Evolutionary conservation across 2,329 filamentous ascomycete genomes (phyloP).

Genomic region (Hypocreales sp.): DNA sequence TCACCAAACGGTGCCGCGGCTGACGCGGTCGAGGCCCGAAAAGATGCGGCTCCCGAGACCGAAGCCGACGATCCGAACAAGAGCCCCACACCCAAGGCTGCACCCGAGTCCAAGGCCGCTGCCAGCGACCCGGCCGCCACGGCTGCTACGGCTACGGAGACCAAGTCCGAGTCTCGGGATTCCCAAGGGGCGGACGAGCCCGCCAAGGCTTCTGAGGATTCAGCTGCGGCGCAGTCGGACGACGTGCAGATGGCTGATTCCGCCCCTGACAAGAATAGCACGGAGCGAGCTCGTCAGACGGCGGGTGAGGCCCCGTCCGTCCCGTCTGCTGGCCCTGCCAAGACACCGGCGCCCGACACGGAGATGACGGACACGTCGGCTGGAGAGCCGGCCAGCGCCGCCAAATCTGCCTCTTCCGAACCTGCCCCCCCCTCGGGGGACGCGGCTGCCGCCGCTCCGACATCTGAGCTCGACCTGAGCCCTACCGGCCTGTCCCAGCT

Average conservation of each 20-base stretch:
- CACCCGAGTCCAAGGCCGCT: constrained; percentile 1
- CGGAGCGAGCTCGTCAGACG: neutral
- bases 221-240: constrained; percentile 4
- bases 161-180: neutral
- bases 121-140: neutral
- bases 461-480: constrained; percentile 19
- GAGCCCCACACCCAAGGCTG: constrained; percentile 1
- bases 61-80: neutral
- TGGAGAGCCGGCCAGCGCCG: constrained; percentile 7
- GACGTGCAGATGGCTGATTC: constrained; percentile 12
- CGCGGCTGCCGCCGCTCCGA: constrained; percentile 9
- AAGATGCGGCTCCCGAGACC: neutral
- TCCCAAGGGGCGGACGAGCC: neutral
- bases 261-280: constrained; percentile 3
- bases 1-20: constrained; percentile 2
- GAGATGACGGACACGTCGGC: constrained; percentile 11
- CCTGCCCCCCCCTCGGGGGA: constrained; percentile 4
- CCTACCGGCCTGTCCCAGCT: constrained; percentile 22
- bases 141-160: neutral
- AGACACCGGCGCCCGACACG: constrained; percentile 8
- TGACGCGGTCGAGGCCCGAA: neutral
- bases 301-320: neutral
- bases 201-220: constrained; percentile 2
- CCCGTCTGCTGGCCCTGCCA: neutral
- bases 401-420: constrained; percentile 4